Conservation (phyloP, 257 asterid genomes). For the Gynochthodes officinalis region DNA sequence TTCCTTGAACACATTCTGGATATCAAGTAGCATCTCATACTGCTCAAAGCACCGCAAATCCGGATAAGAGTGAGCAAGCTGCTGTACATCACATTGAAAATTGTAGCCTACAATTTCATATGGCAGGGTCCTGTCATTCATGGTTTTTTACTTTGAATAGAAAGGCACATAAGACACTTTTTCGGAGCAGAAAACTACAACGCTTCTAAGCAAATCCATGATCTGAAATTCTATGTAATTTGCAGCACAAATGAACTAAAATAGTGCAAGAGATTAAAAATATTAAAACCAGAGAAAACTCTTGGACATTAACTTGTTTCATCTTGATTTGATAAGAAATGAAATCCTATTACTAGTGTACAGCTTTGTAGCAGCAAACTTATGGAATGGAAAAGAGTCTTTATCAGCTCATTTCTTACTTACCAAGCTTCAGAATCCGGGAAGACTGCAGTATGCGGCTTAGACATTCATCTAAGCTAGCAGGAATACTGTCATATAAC, state of each 20-base stretch:
- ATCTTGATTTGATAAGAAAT: neutral
- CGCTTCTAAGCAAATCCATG: neutral
- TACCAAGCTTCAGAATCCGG: constrained; percentile 88
- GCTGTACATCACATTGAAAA: constrained; percentile 75
- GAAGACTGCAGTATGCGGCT: constrained; percentile 68
- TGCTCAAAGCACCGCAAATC: constrained; percentile 70
- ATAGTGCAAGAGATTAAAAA: neutral
- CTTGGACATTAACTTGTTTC: neutral
- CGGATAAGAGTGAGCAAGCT: constrained; percentile 76
- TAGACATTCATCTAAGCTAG: constrained; percentile 71
- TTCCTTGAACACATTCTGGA: constrained; percentile 83
- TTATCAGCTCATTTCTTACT: constrained; percentile 14
- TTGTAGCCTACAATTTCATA: constrained; percentile 62
- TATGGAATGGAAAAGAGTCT: neutral
- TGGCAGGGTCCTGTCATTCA: constrained; percentile 4
- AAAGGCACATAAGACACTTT: neutral
- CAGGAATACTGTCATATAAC: constrained; percentile 57
- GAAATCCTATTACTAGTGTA: neutral
- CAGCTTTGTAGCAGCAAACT: neutral
- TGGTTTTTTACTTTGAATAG: constrained; percentile 18
- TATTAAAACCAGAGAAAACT: neutral
- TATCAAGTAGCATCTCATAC: constrained; percentile 89
- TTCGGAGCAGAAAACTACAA: neutral
- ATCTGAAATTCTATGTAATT: neutral
- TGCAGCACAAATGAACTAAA: neutral